A percentile compares a stretch with the other conserved stretches of the same genome.
Conservation (phyloP, 2,329 filamentous ascomycete species). For the Mycosphaerella sp. region DNA sequence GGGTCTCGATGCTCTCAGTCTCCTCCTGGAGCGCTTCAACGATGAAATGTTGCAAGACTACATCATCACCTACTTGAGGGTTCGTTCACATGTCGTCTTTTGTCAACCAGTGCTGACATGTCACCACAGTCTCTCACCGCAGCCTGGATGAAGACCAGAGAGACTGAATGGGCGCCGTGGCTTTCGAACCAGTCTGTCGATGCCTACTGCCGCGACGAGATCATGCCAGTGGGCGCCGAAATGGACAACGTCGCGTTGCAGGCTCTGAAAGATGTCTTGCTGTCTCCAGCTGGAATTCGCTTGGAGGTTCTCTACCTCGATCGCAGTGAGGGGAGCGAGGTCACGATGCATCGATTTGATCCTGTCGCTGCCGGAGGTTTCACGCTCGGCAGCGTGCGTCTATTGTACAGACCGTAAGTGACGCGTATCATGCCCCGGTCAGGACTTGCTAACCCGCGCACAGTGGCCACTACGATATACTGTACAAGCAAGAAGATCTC, state of each 20-base stretch:
- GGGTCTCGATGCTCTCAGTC: slow-evolving; percentile 44
- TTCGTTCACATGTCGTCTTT: slow-evolving; percentile 26
- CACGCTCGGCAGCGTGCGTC: slow-evolving; percentile 56
- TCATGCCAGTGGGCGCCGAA: slow-evolving; percentile 72
- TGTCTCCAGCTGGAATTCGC: slow-evolving; percentile 70
- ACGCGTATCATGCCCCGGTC: slow-evolving; percentile 1
- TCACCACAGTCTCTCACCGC: slow-evolving; percentile 64
- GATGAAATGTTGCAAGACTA: slow-evolving; percentile 58
- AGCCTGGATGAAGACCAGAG: slow-evolving; percentile 73
- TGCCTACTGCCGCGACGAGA: slow-evolving; percentile 61
- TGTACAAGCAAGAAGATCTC: slow-evolving; percentile 64
- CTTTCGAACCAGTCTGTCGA: slow-evolving; percentile 57
- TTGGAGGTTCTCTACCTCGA: slow-evolving; percentile 91
- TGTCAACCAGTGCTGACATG: slow-evolving; percentile 1
- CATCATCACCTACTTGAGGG: slow-evolving; percentile 77
- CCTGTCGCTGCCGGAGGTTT: slow-evolving; percentile 35
- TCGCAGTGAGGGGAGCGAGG: slow-evolving; percentile 68
- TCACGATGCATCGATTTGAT: slow-evolving; percentile 63
- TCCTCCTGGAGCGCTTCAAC: slow-evolving; percentile 58
- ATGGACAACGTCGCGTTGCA: slow-evolving; percentile 86
- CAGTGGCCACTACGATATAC: slow-evolving; percentile 85
- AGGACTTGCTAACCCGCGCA: slow-evolving; percentile 19
- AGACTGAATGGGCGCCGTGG: slow-evolving; percentile 64
- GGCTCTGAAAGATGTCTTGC: slow-evolving; percentile 68
- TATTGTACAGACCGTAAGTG: slow-evolving; percentile 60